A percentile compares a stretch with the other conserved stretches of the same genome.
phyloP scores from a whole-genome alignment of 1,139 yeast genomes.

The Candida sojae region DNA sequence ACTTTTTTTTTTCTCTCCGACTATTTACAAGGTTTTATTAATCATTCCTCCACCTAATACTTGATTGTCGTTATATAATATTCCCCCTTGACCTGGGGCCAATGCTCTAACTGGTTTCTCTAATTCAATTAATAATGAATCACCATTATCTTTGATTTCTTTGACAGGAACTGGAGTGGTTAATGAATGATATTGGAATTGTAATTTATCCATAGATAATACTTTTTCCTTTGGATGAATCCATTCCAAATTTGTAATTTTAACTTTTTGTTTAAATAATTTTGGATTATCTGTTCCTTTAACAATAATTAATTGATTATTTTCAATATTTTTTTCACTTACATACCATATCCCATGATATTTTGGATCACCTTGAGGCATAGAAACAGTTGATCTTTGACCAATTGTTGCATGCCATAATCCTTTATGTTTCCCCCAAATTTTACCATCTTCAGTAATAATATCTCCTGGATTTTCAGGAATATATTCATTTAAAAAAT shows the following conservation, averaged over 20 bases:
- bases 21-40: slow-evolving; percentile 4
- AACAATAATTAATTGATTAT: slow-evolving; percentile 79
- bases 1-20: no score
- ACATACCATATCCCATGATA: slow-evolving; percentile 87
- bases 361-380: slow-evolving; percentile 84
- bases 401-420: slow-evolving; percentile 96
- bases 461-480: slow-evolving; percentile 75
- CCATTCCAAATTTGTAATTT: slow-evolving; percentile 55
- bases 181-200: slow-evolving; percentile 70
- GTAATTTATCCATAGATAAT: slow-evolving; percentile 23
- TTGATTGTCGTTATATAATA: slow-evolving; percentile 63
- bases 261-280: slow-evolving; percentile 49
- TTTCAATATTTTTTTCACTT: slow-evolving; percentile 60
- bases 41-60: slow-evolving; percentile 77
- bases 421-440: slow-evolving; percentile 84
- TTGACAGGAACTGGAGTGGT: slow-evolving; percentile 51
- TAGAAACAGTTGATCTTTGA: slow-evolving; percentile 72
- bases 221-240: slow-evolving; percentile 23
- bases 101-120: slow-evolving; percentile 59
- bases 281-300: slow-evolving; percentile 66
- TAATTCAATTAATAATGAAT: slow-evolving; percentile 37
- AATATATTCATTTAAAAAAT: slow-evolving; percentile 75
- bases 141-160: slow-evolving; percentile 11
- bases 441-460: slow-evolving; percentile 67
- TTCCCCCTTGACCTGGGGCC: slow-evolving; percentile 89